A percentile compares a stretch with the other conserved stretches of the same genome.
Evolutionary conservation across 2,329 filamentous ascomycete species (phyloP).

Genomic region (Fusarium mexicanum): DNA sequence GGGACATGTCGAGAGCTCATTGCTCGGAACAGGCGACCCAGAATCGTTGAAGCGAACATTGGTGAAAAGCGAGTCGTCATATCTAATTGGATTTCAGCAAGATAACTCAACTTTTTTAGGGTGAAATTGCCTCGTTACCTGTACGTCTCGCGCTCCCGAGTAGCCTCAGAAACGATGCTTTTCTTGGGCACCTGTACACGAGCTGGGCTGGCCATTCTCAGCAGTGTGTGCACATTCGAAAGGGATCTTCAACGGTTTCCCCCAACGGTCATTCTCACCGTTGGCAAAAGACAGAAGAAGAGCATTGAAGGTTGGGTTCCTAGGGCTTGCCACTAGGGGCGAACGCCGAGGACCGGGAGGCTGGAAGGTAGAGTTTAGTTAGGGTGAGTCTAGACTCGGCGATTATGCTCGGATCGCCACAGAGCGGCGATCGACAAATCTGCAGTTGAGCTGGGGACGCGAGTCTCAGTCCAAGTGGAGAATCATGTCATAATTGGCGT

Average conservation of each 20-base stretch:
- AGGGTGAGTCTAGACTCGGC: constrained; percentile 20
- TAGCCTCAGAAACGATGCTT: constrained; percentile 37
- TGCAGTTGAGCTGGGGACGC: not conserved
- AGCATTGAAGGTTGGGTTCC: not conserved
- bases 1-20: constrained; percentile 41
- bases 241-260: not conserved
- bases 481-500: not conserved
- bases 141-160: constrained; percentile 47
- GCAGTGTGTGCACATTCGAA: not conserved
- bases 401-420: constrained; percentile 10
- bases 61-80: constrained; percentile 15
- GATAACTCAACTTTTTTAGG: not conserved
- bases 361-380: not conserved
- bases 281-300: not conserved
- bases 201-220: constrained; percentile 4
- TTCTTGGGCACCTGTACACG: constrained; percentile 12
- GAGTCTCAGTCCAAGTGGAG: constrained; percentile 2
- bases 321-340: not conserved
- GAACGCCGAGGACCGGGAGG: constrained; percentile 15
- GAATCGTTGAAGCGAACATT: constrained; percentile 39
- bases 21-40: constrained; percentile 35
- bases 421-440: constrained; percentile 1
- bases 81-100: not conserved
- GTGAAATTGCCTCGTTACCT: constrained; percentile 31
- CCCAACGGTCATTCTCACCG: not conserved